These are phyloP conservation scores for Xylaria sp. DNA, from an alignment of 2,329 filamentous ascomycete genomes.

Conservation along the genomic window DNA sequence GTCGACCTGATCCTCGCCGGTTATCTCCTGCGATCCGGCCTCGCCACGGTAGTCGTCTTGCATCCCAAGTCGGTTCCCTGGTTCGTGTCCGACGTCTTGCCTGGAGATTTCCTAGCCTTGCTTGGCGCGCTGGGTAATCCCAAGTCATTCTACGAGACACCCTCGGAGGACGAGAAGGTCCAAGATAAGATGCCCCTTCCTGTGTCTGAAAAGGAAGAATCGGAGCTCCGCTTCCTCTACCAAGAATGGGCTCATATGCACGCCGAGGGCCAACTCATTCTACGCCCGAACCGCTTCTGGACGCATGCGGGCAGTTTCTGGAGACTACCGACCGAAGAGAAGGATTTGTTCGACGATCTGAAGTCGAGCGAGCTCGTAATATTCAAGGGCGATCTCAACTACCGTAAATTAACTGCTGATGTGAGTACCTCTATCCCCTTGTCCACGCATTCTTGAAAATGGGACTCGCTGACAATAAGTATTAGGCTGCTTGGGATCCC, in stretches of 20 bases:
- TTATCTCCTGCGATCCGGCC: constrained; percentile 75
- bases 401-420: constrained; percentile 86
- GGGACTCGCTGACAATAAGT: background rate
- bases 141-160: constrained; percentile 70
- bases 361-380: constrained; percentile 81
- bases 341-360: constrained; percentile 68
- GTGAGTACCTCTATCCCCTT: constrained; percentile 46
- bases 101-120: constrained; percentile 76
- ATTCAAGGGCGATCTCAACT: constrained; percentile 97
- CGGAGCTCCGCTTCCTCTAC: constrained; percentile 71
- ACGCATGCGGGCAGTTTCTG: constrained; percentile 83
- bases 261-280: constrained; percentile 72
- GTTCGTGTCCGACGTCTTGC: constrained; percentile 95
- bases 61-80: constrained; percentile 95
- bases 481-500: constrained; percentile 70
- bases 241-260: constrained; percentile 75
- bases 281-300: constrained; percentile 89
- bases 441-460: background rate
- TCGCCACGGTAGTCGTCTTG: constrained; percentile 81
- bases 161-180: constrained; percentile 60
- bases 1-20: constrained; percentile 90
- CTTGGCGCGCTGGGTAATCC: constrained; percentile 75
- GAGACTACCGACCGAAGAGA: constrained; percentile 67
- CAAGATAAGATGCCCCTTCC: constrained; percentile 53
- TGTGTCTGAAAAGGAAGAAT: constrained; percentile 61